Evolutionary conservation across 768 basidiomycete species (phyloP).

Genomic region (Kwoniella bestiolae): DNA sequence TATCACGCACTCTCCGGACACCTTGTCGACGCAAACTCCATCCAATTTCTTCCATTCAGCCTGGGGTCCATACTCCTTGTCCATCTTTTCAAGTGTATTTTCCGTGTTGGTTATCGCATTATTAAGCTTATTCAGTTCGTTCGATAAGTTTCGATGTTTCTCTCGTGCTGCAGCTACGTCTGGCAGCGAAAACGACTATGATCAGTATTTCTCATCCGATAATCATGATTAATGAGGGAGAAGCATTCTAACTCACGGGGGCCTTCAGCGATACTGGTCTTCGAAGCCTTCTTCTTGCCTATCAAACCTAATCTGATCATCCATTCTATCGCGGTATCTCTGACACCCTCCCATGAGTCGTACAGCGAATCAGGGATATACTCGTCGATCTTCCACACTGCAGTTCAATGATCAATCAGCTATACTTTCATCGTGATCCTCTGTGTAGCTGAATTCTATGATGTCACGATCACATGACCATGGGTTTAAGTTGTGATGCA

Average conservation of each 20-base stretch:
- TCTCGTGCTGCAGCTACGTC: constrained; percentile 56
- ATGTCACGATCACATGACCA: too few species aligned
- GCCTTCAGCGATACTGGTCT: constrained; percentile 27
- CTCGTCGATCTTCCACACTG: constrained; percentile 77
- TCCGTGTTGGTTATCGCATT: constrained; percentile 59
- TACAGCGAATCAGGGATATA: constrained; percentile 84
- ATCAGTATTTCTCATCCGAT: neutral
- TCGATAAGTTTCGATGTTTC: constrained; percentile 53
- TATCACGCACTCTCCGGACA: constrained; percentile 82
- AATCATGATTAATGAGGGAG: constrained; percentile 2
- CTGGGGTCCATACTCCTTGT: constrained; percentile 68
- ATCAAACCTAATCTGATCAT: constrained; percentile 70
- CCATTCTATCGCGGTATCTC: constrained; percentile 67
- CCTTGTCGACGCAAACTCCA: constrained; percentile 73
- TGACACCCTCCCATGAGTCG: constrained; percentile 72
- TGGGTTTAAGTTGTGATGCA: neutral
- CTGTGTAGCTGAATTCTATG: too few species aligned
- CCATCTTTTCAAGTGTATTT: constrained; percentile 69
- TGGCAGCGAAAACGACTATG: neutral
- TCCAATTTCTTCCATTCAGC: constrained; percentile 98
- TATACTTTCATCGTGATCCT: too few species aligned
- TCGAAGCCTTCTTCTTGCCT: constrained; percentile 34
- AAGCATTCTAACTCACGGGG: constrained; percentile 38
- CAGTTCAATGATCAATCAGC: neutral
- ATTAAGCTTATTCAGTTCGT: constrained; percentile 69